Base-by-base conservation (phyloP, 2,329 filamentous ascomycete genomes). In the Monilinia laxa region DNA sequence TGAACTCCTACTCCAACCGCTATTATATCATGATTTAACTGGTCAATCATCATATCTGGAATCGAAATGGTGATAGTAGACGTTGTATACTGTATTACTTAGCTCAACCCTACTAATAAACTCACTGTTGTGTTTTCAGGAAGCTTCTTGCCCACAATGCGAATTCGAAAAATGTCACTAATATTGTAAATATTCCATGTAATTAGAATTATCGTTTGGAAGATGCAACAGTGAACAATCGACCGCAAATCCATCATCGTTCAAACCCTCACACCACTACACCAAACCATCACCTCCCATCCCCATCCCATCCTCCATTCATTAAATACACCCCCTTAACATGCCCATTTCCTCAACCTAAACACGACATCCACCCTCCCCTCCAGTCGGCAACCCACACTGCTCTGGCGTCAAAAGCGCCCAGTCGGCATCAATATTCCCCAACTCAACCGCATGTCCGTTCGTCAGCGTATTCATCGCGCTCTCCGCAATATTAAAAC, bases 401-500 rank as follows among this genome's bases (percentile, higher is more conserved):
- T 78, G 75, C 68, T 73, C 78, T 47, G 73, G 66, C 31, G 72
- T 76, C 53, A 85, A 81, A 77, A 82, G 78, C 52, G 72, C 75
- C 40, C 81, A 81, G 9, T 74, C 72, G n/a, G 83, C 85, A 38
- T 85, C 80, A 63, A 88, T 71, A 25, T 82, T 79, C 58, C 86
- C 86, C 52, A 87, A 76, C 65, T 76, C 70, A 10, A 76, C 76
- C 18, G 80, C 85, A 71, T 82, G 80, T 31, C 80, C 80, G 73
- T 80, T 80, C 18, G 85, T 87, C 62, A 88, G 79, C 23, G 74
- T 76, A 76, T 88, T 80, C 82, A 89, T 78, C 68, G 85, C 86
- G 42, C 72, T 74, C 66, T 84, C 77, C 23, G 79, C 84, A 69
- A 88, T 81, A 78, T 87, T 87, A 78, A 85, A 84, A 49, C 83